These are phyloP conservation scores for Umbelopsis sp. DNA, from an alignment of 371 early-diverging fungal genomes.

Conservation along the genomic window DNA sequence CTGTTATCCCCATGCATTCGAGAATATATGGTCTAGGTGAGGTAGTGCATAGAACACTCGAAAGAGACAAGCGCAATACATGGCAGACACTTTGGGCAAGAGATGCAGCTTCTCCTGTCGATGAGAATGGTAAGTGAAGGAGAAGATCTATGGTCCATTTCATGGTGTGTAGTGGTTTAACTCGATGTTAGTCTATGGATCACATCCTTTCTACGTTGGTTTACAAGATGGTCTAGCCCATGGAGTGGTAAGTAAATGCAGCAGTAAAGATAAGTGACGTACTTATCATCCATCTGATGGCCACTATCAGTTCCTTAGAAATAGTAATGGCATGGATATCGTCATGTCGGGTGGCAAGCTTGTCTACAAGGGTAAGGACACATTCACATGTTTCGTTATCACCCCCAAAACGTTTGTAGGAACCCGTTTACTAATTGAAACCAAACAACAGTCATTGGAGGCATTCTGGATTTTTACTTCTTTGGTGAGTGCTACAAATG, in stretches of 20 bases:
- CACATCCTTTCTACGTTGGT: conserved; percentile 8
- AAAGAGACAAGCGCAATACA: conserved; percentile 11
- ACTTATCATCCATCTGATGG: no score
- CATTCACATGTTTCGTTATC: not conserved
- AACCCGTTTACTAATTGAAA: not conserved
- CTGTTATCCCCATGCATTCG: not conserved
- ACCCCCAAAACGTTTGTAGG: not conserved
- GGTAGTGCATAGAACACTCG: not conserved
- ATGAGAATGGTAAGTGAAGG: not conserved
- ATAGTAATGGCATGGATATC: conserved; percentile 12
- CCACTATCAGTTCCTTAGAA: not conserved
- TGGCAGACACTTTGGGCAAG: conserved; percentile 16
- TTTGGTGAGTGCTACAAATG: not conserved
- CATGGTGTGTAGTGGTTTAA: not conserved
- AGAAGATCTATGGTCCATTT: not conserved
- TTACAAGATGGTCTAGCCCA: not conserved
- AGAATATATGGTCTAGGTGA: conserved; percentile 15
- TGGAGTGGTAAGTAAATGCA: not conserved
- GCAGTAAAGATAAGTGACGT: not conserved
- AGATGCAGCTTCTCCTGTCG: conserved; percentile 11
- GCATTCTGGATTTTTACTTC: conserved; percentile 10
- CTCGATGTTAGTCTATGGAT: not conserved
- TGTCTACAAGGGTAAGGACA: conserved; percentile 4
- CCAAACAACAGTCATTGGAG: conserved; percentile 3
- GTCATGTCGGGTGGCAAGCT: conserved; percentile 11